Conservation (phyloP, 805 yeast genomes). For the Hanseniaspora meyeri region DNA sequence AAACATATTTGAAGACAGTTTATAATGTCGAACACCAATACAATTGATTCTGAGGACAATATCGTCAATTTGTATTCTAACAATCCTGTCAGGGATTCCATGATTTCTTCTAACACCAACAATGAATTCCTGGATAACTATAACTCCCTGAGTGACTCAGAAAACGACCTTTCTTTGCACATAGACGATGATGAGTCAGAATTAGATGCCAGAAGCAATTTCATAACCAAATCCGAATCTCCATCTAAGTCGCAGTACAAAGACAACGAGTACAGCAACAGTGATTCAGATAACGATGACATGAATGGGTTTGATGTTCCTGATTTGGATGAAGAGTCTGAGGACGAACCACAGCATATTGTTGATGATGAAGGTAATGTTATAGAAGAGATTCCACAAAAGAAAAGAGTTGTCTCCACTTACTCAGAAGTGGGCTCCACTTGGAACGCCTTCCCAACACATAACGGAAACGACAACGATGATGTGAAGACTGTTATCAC, state of each 20-base stretch:
- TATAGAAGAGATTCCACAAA: slow-evolving; percentile 25
- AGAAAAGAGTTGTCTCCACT: slow-evolving; percentile 22
- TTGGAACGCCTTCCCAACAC: slow-evolving; percentile 29
- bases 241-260: background rate
- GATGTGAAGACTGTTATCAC: slow-evolving; percentile 23
- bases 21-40: slow-evolving; percentile 1
- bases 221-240: slow-evolving; percentile 1
- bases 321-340: slow-evolving; percentile 15
- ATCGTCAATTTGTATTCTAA: background rate
- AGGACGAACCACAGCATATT: slow-evolving; percentile 23
- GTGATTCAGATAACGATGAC: background rate
- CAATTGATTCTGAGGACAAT: background rate
- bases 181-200: background rate
- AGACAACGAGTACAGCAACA: slow-evolving; percentile 5
- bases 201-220: slow-evolving; percentile 4
- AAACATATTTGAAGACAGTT: too few species aligned
- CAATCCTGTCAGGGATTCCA: background rate
- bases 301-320: slow-evolving; percentile 3
- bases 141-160: background rate
- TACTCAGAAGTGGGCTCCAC: slow-evolving; percentile 27
- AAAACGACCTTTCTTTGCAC: background rate
- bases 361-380: slow-evolving; percentile 26
- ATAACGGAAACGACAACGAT: slow-evolving; percentile 15
- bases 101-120: background rate
- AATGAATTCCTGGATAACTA: background rate